A percentile compares a stretch with the other conserved stretches of the same genome.
Conservation (phyloP, 108 stramenopile species). For the Parmales sp. region DNA sequence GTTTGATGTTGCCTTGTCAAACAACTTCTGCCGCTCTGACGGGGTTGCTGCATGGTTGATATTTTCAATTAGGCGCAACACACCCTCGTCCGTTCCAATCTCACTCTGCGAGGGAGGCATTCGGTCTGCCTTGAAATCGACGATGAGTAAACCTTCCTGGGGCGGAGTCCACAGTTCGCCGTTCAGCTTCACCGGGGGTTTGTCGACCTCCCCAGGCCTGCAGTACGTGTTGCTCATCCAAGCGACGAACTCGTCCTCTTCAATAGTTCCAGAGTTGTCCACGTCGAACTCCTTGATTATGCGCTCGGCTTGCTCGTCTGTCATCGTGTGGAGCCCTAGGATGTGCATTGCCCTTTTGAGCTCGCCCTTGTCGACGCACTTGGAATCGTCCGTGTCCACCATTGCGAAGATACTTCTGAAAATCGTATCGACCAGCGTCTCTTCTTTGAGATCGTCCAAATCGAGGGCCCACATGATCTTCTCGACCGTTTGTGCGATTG, state of each 20-base stretch:
- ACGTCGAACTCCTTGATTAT: neutral
- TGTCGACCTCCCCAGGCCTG: neutral
- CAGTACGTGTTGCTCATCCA: slow-evolving; percentile 12
- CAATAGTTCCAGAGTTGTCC: neutral
- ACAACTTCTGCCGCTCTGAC: neutral
- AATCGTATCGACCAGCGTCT: slow-evolving; percentile 4
- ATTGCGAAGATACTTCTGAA: neutral
- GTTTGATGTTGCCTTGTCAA: slow-evolving; percentile 9
- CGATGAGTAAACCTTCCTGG: neutral
- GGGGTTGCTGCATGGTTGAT: neutral
- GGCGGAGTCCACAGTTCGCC: neutral
- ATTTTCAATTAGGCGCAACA: neutral
- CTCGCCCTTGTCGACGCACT: neutral
- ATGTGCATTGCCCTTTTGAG: neutral
- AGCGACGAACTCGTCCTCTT: slow-evolving; percentile 5
- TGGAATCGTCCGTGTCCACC: slow-evolving; percentile 9
- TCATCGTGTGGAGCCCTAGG: neutral
- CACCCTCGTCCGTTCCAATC: neutral
- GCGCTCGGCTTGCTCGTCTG: neutral
- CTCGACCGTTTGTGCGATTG: neutral
- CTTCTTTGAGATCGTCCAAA: neutral
- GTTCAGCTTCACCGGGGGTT: neutral
- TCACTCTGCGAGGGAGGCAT: neutral
- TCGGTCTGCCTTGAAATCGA: neutral
- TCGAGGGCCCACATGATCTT: slow-evolving; percentile 3